These are phyloP conservation scores for Tetrahymena elliotti DNA, from an alignment of 73 alveolate species.

Conservation along the genomic window DNA sequence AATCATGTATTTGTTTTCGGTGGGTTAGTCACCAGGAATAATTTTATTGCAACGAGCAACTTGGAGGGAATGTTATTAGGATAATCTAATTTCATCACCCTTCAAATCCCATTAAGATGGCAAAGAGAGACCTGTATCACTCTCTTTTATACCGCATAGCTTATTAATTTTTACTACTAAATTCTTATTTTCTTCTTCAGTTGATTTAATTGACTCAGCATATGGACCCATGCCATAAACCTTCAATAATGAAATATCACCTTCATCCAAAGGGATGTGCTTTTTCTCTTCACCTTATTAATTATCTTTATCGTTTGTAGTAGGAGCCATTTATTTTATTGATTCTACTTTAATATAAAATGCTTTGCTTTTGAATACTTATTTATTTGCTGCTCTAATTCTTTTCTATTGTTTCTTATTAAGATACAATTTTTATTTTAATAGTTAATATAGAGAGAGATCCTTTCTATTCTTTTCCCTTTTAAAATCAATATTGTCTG, in stretches of 20 bases:
- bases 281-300: not conserved
- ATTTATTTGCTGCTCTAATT: not conserved
- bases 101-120: conserved; percentile 84
- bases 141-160: conserved; percentile 87
- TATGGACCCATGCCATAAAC: conserved; percentile 97
- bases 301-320: not conserved
- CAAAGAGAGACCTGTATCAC: conserved; percentile 90
- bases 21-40: not conserved
- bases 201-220: conserved; percentile 63
- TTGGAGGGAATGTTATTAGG: conserved; percentile 32
- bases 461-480: not conserved
- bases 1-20: conserved; percentile 87
- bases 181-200: conserved; percentile 82
- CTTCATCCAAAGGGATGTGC: conserved; percentile 62
- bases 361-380: not conserved
- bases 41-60: conserved; percentile 38
- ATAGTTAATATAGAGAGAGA: not conserved
- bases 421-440: not conserved
- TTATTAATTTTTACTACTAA: conserved; percentile 69
- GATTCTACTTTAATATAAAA: not conserved
- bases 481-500: not conserved
- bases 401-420: not conserved
- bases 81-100: conserved; percentile 39
- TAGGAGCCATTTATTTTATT: not conserved
- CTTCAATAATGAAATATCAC: conserved; percentile 78